Conservation (phyloP, 2,329 filamentous ascomycete species). For the Aureobasidium lini region DNA sequence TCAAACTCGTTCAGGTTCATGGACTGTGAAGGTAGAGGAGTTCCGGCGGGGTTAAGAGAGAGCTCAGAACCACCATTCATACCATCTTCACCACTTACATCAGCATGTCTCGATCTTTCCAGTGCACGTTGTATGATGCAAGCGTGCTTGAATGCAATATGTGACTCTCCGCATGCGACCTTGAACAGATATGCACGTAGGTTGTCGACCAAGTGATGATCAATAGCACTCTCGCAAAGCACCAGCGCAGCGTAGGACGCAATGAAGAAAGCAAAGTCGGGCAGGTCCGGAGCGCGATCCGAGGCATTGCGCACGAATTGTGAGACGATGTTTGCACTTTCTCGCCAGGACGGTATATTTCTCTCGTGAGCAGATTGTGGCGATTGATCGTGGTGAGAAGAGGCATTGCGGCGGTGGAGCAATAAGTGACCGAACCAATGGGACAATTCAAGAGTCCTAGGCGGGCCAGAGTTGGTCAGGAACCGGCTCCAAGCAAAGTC, state of each 20-base stretch:
- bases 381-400: neutral
- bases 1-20: neutral
- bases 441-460: neutral
- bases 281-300: neutral
- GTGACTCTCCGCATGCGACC: neutral
- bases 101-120: neutral
- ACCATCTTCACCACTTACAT: neutral
- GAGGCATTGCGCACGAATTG: conserved; percentile 8
- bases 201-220: conserved; percentile 8
- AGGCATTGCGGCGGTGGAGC: neutral
- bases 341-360: neutral
- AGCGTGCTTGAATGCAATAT: conserved; percentile 8
- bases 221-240: conserved; percentile 8
- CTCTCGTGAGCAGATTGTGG: neutral
- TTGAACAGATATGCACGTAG: conserved; percentile 3
- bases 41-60: neutral
- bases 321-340: conserved; percentile 12
- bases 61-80: neutral
- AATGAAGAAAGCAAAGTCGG: conserved; percentile 13
- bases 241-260: conserved; percentile 11
- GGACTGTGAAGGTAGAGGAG: neutral
- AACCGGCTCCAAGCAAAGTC: neutral
- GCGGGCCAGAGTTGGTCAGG: neutral
- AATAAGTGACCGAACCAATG: conserved; percentile 3
- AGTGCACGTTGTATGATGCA: conserved; percentile 6